phyloP scores from a whole-genome alignment of 2,329 filamentous ascomycete genomes.

The Neobulgaria alba region DNA sequence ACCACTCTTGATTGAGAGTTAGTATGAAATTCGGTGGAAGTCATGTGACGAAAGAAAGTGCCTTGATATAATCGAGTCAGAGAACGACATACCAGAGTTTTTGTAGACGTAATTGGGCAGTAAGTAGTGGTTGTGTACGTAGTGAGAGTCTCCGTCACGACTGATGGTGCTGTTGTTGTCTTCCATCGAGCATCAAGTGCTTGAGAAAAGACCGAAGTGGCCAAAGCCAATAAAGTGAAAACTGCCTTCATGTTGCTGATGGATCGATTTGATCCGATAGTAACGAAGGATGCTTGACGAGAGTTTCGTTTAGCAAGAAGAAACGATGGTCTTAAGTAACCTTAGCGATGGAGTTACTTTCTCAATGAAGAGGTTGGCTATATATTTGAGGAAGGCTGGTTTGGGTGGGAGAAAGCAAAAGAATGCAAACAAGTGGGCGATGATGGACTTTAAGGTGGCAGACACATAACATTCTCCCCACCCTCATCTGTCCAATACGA shows the following conservation, averaged over 20 bases:
- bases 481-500: neutral
- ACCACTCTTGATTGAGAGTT: conserved; percentile 7
- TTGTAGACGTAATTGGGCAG: conserved; percentile 21
- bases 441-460: too few species aligned
- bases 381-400: conserved; percentile 20
- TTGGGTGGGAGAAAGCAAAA: conserved; percentile 14
- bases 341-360: conserved; percentile 39
- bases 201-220: conserved; percentile 16
- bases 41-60: too few species aligned
- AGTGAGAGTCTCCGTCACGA: conserved; percentile 3
- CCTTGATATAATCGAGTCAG: too few species aligned
- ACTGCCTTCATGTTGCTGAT: conserved; percentile 24
- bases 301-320: conserved; percentile 7
- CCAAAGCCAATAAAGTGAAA: conserved; percentile 22
- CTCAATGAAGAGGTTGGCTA: conserved; percentile 16
- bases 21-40: conserved; percentile 1
- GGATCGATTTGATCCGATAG: conserved; percentile 1
- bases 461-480: too few species aligned
- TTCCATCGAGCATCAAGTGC: conserved; percentile 9
- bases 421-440: conserved; percentile 11
- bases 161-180: neutral
- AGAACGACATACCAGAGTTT: conserved; percentile 9
- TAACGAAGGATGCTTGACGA: conserved; percentile 9
- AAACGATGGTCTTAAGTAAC: conserved; percentile 30
- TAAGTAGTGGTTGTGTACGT: conserved; percentile 17